Evolutionary conservation across 2,329 filamentous ascomycete genomes (phyloP).

Genomic region (Diaporthe humulicola): DNA sequence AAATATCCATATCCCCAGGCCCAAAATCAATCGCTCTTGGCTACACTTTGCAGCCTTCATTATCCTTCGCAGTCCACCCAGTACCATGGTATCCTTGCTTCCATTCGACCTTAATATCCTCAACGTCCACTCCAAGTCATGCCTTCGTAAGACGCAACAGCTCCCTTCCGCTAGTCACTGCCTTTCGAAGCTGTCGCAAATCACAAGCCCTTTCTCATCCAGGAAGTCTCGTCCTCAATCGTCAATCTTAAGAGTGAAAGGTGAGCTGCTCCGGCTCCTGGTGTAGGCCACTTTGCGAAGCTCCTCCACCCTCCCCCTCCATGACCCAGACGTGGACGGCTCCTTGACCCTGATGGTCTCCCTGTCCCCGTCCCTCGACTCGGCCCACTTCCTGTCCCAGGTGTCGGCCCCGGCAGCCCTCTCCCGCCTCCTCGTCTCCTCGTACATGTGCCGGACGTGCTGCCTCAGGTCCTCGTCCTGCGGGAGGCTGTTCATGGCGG

Average conservation of each 20-base stretch:
- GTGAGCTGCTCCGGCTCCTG: conserved; percentile 26
- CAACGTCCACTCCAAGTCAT: background rate
- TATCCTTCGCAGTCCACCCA: background rate
- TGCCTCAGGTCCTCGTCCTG: conserved; percentile 35
- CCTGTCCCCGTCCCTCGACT: background rate
- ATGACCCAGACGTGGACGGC: background rate
- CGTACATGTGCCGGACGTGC: conserved; percentile 30
- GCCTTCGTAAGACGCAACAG: too few species aligned
- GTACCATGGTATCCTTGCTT: background rate
- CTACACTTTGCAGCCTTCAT: background rate
- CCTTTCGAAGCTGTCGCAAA: background rate
- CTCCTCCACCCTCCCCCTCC: conserved; percentile 18
- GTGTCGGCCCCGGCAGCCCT: background rate
- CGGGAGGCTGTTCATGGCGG: conserved; percentile 22
- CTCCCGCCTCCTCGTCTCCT: conserved; percentile 32
- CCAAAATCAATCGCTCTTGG: background rate
- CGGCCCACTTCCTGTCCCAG: conserved; percentile 1
- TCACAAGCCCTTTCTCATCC: background rate
- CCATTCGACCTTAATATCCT: background rate
- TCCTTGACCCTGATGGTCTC: conserved; percentile 17
- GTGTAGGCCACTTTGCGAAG: background rate
- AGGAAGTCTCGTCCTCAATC: background rate
- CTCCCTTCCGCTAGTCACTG: background rate
- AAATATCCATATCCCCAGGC: background rate
- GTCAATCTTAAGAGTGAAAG: conserved; percentile 24